Percentiles rank a stretch among this genome's conserved stretches.
phyloP scores from a whole-genome alignment of 179 eudicot genomes.

The Pouteria campechiana region DNA sequence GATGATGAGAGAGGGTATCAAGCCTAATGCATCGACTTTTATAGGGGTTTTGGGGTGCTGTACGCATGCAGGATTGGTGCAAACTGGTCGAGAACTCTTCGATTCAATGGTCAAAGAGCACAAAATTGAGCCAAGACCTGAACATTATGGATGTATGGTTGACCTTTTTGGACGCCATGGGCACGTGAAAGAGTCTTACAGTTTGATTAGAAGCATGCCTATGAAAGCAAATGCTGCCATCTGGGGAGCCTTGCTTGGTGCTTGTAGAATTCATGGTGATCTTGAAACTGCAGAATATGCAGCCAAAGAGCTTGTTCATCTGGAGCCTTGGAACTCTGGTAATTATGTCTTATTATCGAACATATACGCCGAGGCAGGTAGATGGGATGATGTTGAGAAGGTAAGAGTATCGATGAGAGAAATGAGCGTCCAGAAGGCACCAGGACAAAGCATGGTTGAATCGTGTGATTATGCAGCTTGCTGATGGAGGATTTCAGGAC shows the following conservation, averaged over 20 bases:
- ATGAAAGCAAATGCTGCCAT: constrained; percentile 62
- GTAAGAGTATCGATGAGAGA: constrained; percentile 47
- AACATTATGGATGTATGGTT: constrained; percentile 78
- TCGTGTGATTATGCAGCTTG: too few species aligned
- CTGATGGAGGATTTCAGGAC: too few species aligned
- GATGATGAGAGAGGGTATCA: constrained; percentile 35
- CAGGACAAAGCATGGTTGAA: not conserved
- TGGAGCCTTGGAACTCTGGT: constrained; percentile 71
- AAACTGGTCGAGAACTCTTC: constrained; percentile 46
- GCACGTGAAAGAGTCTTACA: constrained; percentile 43
- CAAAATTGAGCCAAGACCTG: constrained; percentile 38
- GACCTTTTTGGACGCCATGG: constrained; percentile 69
- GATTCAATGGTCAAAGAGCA: constrained; percentile 29
- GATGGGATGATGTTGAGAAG: constrained; percentile 62
- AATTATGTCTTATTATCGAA: constrained; percentile 65
- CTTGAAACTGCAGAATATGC: constrained; percentile 47
- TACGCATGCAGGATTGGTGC: constrained; percentile 44
- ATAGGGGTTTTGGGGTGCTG: constrained; percentile 55
- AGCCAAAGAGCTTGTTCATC: constrained; percentile 40
- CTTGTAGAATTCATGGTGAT: constrained; percentile 42
- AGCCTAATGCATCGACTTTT: constrained; percentile 46
- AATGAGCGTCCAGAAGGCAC: constrained; percentile 22
- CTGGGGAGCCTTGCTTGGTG: constrained; percentile 68
- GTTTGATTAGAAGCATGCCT: constrained; percentile 43
- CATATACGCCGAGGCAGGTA: constrained; percentile 55